These are phyloP conservation scores for Tanacetum coccineum DNA, from an alignment of 129 eudicot species.

Conservation along the genomic window DNA sequence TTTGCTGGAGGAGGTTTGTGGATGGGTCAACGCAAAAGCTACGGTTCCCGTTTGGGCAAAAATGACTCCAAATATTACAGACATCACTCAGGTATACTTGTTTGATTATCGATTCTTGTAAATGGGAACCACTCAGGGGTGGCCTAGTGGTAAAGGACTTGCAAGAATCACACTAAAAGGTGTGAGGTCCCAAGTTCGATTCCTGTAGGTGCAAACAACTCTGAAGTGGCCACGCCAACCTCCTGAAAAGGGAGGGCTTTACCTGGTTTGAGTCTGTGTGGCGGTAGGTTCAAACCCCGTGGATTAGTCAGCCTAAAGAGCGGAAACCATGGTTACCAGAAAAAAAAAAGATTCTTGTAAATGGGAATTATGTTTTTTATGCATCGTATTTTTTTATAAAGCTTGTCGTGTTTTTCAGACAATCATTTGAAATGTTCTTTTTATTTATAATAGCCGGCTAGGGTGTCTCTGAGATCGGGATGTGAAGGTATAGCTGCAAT, in stretches of 20 bases:
- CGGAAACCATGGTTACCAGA: too few species aligned
- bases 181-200: too few species aligned
- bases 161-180: too few species aligned
- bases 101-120: neutral
- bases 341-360: neutral
- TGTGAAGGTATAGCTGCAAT: constrained; percentile 96
- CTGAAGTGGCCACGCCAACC: too few species aligned
- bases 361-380: neutral
- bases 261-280: too few species aligned
- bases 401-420: neutral
- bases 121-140: too few species aligned
- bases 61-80: constrained; percentile 98
- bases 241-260: too few species aligned
- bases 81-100: constrained; percentile 64
- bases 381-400: neutral
- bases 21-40: constrained; percentile 90
- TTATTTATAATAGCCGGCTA: constrained; percentile 67
- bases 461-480: constrained; percentile 73
- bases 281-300: too few species aligned
- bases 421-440: neutral
- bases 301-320: too few species aligned
- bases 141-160: too few species aligned
- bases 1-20: constrained; percentile 84
- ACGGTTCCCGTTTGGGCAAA: constrained; percentile 99
- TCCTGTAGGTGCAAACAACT: too few species aligned